Evolutionary conservation across 768 basidiomycete genomes (phyloP), one percentile per base, ranked within the genome.

Genomic region (Kwoniella heveanensis): DNA sequence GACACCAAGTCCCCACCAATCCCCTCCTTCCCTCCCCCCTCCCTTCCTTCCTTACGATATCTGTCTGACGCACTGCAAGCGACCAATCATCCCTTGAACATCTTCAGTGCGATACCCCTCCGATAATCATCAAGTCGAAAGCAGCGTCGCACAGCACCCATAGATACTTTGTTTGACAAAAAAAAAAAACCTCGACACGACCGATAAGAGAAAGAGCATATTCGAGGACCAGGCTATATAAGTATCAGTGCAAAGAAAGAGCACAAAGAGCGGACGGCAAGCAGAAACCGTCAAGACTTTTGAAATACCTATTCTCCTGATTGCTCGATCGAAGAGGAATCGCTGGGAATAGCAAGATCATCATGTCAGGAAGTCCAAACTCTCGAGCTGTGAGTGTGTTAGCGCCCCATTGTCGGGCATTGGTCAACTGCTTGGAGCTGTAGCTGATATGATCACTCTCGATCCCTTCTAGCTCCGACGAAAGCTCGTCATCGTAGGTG

Each of bases 401-500:
- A n/a, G n/a, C n/a, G n/a, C n/a, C n/a, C n/a, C n/a, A n/a, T n/a
- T n/a, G n/a, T n/a, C n/a, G n/a, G n/a, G n/a, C n/a, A n/a, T n/a
- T n/a, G n/a, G n/a, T n/a, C n/a, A n/a, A n/a, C n/a, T n/a, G n/a
- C n/a, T n/a, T n/a, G n/a, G n/a, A n/a, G n/a, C n/a, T n/a, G n/a
- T 36, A 60, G 22, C 54, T 55, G 54, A 55, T 37, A 21, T 17
- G 3, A 37, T 5, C n/a, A 10, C 17, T 13, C 52, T 44, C 15
- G 39, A 3, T 17, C 3, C 10, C 39, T 44, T 17, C 10, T 44
- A 95, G 92, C 90, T 97, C 80, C 88, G 92, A 72, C 86, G 93
- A 75, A 97, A 97, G 83, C 84, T 97, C 62, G 93, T 95, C 48
- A 80, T 79, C 78, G 93, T 97, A 66, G 95, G 95, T 71, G 95